Conservation (phyloP, 2,329 filamentous ascomycete genomes). For the Pezicula radicicola region DNA sequence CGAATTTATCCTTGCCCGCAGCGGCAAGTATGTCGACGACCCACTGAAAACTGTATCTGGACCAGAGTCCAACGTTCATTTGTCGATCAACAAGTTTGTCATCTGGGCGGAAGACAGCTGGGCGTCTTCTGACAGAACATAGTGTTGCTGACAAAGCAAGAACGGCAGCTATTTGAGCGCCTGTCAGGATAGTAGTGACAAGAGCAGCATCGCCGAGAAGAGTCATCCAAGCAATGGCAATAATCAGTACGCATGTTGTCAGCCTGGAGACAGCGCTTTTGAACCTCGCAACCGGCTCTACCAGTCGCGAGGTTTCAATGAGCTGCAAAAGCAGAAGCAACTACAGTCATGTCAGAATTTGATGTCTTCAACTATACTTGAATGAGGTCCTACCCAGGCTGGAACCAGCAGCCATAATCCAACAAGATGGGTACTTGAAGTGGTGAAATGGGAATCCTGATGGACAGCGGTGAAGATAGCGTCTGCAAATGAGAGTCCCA, state of each 20-base stretch:
- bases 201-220: neutral
- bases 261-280: constrained; percentile 10
- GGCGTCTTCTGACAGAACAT: constrained; percentile 55
- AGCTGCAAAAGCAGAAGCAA: constrained; percentile 40
- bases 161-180: constrained; percentile 11
- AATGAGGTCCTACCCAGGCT: constrained; percentile 53
- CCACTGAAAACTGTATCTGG: constrained; percentile 65
- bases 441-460: constrained; percentile 19
- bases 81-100: constrained; percentile 57
- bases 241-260: constrained; percentile 12
- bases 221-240: constrained; percentile 5
- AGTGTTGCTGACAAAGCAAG: constrained; percentile 7
- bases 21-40: constrained; percentile 48
- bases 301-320: constrained; percentile 11
- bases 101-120: constrained; percentile 58
- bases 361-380: constrained; percentile 11
- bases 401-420: constrained; percentile 53
- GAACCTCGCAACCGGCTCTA: constrained; percentile 12
- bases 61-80: constrained; percentile 55
- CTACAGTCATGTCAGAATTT: constrained; percentile 29
- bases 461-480: constrained; percentile 47
- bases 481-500: constrained; percentile 51
- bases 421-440: constrained; percentile 26
- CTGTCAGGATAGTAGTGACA: constrained; percentile 5
- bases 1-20: constrained; percentile 56